Conservation (phyloP, 768 basidiomycete species). For the Trametes villosa region DNA sequence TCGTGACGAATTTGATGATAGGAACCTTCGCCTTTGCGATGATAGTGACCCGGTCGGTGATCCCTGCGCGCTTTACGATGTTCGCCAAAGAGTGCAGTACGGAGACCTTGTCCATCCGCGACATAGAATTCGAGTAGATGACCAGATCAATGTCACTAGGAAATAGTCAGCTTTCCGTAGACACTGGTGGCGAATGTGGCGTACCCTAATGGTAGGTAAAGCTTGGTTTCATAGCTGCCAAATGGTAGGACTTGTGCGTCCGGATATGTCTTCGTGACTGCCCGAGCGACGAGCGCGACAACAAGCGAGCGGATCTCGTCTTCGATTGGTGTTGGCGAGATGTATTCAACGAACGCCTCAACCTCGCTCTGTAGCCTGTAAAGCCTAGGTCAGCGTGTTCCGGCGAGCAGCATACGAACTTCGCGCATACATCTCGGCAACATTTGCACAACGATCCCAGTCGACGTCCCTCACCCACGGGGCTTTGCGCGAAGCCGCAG, state of each 20-base stretch:
- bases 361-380: slow-evolving; percentile 86
- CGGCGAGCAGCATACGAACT: not conserved
- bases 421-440: slow-evolving; percentile 77
- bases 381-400: not conserved
- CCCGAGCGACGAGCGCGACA: slow-evolving; percentile 68
- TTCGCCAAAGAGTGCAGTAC: slow-evolving; percentile 81
- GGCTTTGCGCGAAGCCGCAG: slow-evolving; percentile 56
- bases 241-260: slow-evolving; percentile 87
- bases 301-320: slow-evolving; percentile 82
- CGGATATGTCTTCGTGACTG: slow-evolving; percentile 66
- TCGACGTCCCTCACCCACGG: slow-evolving; percentile 73
- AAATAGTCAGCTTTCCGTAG: not conserved
- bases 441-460: slow-evolving; percentile 74
- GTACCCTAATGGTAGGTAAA: slow-evolving; percentile 92
- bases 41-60: slow-evolving; percentile 83
- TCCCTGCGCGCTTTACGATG: slow-evolving; percentile 70
- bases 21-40: slow-evolving; percentile 95
- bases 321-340: slow-evolving; percentile 84
- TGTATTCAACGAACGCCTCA: slow-evolving; percentile 81
- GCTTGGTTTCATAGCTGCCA: slow-evolving; percentile 90
- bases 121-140: slow-evolving; percentile 78
- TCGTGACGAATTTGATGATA: slow-evolving; percentile 93
- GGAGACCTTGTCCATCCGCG: slow-evolving; percentile 64
- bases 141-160: slow-evolving; percentile 94
- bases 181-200: slow-evolving; percentile 28